These are phyloP conservation scores for Penicillium sp. DNA, from an alignment of 2,329 filamentous ascomycete genomes.

Conservation along the genomic window DNA sequence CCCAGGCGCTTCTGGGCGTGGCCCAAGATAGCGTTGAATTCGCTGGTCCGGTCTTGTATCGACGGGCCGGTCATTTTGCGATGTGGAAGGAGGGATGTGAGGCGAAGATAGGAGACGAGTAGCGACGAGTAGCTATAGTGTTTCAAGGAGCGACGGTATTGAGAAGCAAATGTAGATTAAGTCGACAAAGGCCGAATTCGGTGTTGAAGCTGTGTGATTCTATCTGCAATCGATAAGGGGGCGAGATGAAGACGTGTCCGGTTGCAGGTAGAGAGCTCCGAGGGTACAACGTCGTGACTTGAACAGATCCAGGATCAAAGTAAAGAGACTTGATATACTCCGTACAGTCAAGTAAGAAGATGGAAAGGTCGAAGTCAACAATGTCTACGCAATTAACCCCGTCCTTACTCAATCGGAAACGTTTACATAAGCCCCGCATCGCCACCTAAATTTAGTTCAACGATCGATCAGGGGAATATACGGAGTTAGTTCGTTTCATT, in stretches of 20 bases:
- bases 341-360: neutral
- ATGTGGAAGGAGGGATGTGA: neutral
- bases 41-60: constrained; percentile 93
- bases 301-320: neutral
- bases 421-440: constrained; percentile 8
- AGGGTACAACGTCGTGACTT: neutral
- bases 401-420: neutral
- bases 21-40: constrained; percentile 87
- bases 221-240: constrained; percentile 35
- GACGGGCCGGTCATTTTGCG: constrained; percentile 57
- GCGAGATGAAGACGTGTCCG: constrained; percentile 23
- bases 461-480: constrained; percentile 7
- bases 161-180: neutral
- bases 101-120: neutral
- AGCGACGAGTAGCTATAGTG: neutral
- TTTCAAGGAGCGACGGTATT: neutral
- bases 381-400: neutral
- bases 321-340: neutral
- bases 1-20: constrained; percentile 80
- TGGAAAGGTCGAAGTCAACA: neutral
- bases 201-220: constrained; percentile 8
- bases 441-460: neutral
- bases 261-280: constrained; percentile 8
- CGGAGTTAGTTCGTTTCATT: neutral
- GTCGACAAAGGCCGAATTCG: constrained; percentile 6